Conservation (phyloP, 2,329 filamentous ascomycete genomes). For the Fusarium sp. region DNA sequence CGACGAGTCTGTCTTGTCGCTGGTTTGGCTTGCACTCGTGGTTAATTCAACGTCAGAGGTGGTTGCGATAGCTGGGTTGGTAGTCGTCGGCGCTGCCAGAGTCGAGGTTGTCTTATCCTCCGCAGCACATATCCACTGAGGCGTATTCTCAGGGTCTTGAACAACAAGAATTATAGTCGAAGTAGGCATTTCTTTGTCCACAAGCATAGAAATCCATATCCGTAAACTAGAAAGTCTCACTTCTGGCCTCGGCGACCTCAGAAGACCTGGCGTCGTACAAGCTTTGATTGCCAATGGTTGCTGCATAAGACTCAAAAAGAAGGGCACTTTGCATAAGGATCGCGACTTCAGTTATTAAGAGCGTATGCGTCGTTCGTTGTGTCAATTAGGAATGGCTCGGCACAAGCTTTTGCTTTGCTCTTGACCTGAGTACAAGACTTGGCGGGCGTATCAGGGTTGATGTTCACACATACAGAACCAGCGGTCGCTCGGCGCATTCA, state of each 20-base stretch:
- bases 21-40: not conserved
- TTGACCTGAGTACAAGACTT: slow-evolving; percentile 14
- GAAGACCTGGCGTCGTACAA: slow-evolving; percentile 23
- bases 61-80: not conserved
- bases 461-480: slow-evolving; percentile 26
- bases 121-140: slow-evolving; percentile 8
- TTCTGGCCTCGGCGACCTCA: slow-evolving; percentile 14
- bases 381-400: slow-evolving; percentile 24
- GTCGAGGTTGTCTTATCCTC: not conserved
- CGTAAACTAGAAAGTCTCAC: slow-evolving; percentile 9
- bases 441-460: slow-evolving; percentile 27
- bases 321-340: slow-evolving; percentile 33
- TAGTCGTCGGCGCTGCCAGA: not conserved
- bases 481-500: slow-evolving; percentile 7
- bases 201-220: slow-evolving; percentile 36
- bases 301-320: slow-evolving; percentile 37
- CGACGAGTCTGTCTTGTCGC: not conserved
- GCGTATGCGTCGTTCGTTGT: slow-evolving; percentile 11
- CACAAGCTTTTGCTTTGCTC: slow-evolving; percentile 31
- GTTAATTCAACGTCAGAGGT: not conserved
- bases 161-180: slow-evolving; percentile 29
- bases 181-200: slow-evolving; percentile 25
- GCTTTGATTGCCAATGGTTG: slow-evolving; percentile 25
- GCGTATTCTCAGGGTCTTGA: not conserved
- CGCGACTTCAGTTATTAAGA: slow-evolving; percentile 26